Evolutionary conservation across 495 filamentous ascomycete genomes (phyloP), one percentile per base, ranked within the genome.

Genomic region (Penicillium argentinense): DNA sequence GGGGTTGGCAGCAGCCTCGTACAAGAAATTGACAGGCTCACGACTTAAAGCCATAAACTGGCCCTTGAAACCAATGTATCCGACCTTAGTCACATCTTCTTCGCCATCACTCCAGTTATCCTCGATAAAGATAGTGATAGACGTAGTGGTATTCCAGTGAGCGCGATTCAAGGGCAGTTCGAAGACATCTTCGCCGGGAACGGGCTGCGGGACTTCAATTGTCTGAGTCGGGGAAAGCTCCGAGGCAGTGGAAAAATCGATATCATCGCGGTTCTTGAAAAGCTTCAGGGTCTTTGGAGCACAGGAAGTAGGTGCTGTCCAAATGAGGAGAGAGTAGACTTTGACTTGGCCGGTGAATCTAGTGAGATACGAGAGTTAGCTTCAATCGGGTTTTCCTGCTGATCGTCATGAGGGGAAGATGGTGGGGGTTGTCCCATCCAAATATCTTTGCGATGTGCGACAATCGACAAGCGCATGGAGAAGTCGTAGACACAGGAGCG

Each of bases 311-410:
- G 78, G 72, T 2, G 87, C 87, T 2, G 88, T 87, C 57, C 91
- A 88, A 19, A 97, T 60, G 19, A 96, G 78, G 54, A 97, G 81
- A 14, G 87, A 83, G 67, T 97, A 91, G 0, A 98, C 81, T 64
- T 91, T 95, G 47, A 96, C 80, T 67, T 95, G 89, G 49, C 87
- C 92, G 19, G 89, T 89, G 74, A 98, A 98, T 21, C 93, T 98
- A 34, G 38, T 40, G 9, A 30, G n/a, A 36, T 6, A 28, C n/a
- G 27, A 5, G 28, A 8, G 32, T 51, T 51, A 54, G 42, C 36
- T 48, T 32, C n/a, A n/a, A n/a, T n/a, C n/a, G n/a, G n/a, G n/a
- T 57, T 50, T 24, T 40, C 22, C 26, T 28, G 32, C 38, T n/a
- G 41, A 49, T 49, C 42, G 44, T 19, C 32, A 46, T 53, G 62